Evolutionary conservation across 805 yeast species (phyloP).

Genomic region (Candida andamanensis): DNA sequence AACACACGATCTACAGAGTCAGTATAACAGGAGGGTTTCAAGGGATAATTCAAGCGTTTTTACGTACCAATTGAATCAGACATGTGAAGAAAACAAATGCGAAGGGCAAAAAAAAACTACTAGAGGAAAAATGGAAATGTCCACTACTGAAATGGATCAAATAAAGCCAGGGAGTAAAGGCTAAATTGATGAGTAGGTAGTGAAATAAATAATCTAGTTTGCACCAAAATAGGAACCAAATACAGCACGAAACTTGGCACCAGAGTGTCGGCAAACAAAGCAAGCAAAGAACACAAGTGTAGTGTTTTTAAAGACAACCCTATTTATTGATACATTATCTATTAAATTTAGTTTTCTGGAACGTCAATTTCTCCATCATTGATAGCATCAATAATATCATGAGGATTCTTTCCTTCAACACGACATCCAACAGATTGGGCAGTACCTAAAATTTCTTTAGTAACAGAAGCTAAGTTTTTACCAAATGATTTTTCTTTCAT

Average conservation of each 20-base stretch:
- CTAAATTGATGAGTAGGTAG: slow-evolving; percentile 70
- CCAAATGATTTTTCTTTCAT: slow-evolving; percentile 98
- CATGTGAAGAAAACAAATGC: slow-evolving; percentile 7
- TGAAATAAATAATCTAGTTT: slow-evolving; percentile 69
- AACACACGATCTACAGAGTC: slow-evolving; percentile 60
- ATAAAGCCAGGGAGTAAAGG: slow-evolving; percentile 36
- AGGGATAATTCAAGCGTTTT: background rate
- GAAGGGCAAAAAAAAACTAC: background rate
- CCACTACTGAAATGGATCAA: slow-evolving; percentile 67
- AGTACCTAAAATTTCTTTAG: slow-evolving; percentile 99
- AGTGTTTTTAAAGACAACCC: slow-evolving; percentile 8
- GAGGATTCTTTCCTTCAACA: slow-evolving; percentile 99
- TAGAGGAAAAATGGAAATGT: slow-evolving; percentile 23
- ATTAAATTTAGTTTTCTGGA: slow-evolving; percentile 65
- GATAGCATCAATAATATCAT: slow-evolving; percentile 97
- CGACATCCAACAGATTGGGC: slow-evolving; percentile 99
- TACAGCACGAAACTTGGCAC: slow-evolving; percentile 61
- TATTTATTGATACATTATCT: slow-evolving; percentile 15
- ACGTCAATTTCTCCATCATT: slow-evolving; percentile 97
- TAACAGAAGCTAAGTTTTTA: slow-evolving; percentile 92
- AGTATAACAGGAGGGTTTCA: background rate
- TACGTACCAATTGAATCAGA: slow-evolving; percentile 16
- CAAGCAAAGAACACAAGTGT: too few relatives aligned
- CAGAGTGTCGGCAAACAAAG: slow-evolving; percentile 91
- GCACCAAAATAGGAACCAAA: slow-evolving; percentile 86